Evolutionary conservation across 192 early-diverging fungal genomes (phyloP).

Genomic region (Coemansia javaensis): DNA sequence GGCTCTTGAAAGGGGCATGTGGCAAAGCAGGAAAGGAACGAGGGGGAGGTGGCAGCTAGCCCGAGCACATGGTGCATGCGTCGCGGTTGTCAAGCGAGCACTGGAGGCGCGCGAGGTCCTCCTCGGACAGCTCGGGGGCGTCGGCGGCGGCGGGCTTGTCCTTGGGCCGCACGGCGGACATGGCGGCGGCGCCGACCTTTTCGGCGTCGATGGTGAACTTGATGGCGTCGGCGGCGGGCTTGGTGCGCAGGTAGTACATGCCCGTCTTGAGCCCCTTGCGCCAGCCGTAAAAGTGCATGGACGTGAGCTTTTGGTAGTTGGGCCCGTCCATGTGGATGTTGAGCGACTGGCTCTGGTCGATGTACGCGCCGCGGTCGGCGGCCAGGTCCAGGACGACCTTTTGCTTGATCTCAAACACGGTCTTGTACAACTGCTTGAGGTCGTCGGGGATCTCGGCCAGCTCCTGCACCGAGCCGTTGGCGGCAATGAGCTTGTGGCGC

Average conservation of each 20-base stretch:
- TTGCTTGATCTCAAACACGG: constrained; percentile 93
- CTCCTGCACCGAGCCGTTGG: constrained; percentile 82
- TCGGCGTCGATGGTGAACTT: constrained; percentile 96
- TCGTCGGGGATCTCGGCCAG: constrained; percentile 74
- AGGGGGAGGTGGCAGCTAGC: constrained; percentile 43
- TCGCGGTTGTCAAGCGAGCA: constrained; percentile 94
- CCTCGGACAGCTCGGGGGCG: constrained; percentile 40
- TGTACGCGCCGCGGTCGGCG: constrained; percentile 93
- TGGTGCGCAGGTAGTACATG: constrained; percentile 96
- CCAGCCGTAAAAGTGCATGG: constrained; percentile 99
- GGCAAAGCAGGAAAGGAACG: neutral
- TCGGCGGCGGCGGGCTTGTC: too few species aligned
- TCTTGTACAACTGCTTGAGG: constrained; percentile 95
- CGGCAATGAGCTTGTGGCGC: constrained; percentile 91
- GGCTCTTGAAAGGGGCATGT: too few species aligned
- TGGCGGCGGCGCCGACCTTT: constrained; percentile 38
- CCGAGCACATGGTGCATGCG: constrained; percentile 85
- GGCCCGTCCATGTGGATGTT: constrained; percentile 95
- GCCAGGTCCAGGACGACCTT: constrained; percentile 93
- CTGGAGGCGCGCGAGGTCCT: constrained; percentile 64
- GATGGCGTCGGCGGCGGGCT: constrained; percentile 95
- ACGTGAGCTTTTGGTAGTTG: constrained; percentile 89
- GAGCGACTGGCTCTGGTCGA: constrained; percentile 94
- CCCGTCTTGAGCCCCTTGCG: constrained; percentile 97
- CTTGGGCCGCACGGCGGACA: constrained; percentile 29